A percentile compares a stretch with the other conserved stretches of the same genome.
Evolutionary conservation across 495 filamentous ascomycete species (phyloP).

Genomic region (Aspergillus coremiiformis): DNA sequence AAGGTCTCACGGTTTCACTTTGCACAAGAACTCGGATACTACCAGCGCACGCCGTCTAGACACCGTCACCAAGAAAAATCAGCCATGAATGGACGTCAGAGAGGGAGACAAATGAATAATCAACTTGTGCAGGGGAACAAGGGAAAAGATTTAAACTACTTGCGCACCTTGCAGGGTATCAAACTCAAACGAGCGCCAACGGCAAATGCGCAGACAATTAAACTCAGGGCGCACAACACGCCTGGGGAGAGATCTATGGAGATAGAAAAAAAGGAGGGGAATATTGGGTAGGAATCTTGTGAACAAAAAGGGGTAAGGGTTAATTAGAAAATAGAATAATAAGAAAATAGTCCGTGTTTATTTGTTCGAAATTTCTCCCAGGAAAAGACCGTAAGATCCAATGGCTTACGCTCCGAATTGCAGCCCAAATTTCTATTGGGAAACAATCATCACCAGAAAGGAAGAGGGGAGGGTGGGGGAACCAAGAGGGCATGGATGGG

Average conservation of each 20-base stretch:
- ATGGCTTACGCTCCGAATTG: conserved; percentile 7
- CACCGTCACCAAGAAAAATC: background rate
- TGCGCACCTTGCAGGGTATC: background rate
- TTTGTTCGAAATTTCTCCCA: background rate
- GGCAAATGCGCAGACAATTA: background rate
- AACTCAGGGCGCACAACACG: background rate
- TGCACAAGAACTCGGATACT: conserved; percentile 9
- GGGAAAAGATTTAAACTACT: background rate
- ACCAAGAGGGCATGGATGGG: conserved; percentile 8
- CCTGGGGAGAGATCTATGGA: background rate
- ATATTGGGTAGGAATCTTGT: background rate
- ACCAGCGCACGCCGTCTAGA: conserved; percentile 11
- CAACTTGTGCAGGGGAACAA: background rate
- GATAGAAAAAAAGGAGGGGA: background rate
- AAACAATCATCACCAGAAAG: background rate
- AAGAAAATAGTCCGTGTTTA: background rate
- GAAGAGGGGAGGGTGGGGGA: conserved; percentile 1
- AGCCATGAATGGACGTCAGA: background rate
- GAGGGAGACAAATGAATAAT: background rate
- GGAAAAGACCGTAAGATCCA: background rate
- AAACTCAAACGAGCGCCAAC: background rate
- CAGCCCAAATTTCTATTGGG: conserved; percentile 6
- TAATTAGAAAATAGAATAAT: background rate
- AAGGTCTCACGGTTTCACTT: conserved; percentile 12
- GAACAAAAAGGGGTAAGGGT: background rate